Base-by-base conservation (phyloP, 2,329 filamentous ascomycete species). In the Dactylella cylindrospora region DNA sequence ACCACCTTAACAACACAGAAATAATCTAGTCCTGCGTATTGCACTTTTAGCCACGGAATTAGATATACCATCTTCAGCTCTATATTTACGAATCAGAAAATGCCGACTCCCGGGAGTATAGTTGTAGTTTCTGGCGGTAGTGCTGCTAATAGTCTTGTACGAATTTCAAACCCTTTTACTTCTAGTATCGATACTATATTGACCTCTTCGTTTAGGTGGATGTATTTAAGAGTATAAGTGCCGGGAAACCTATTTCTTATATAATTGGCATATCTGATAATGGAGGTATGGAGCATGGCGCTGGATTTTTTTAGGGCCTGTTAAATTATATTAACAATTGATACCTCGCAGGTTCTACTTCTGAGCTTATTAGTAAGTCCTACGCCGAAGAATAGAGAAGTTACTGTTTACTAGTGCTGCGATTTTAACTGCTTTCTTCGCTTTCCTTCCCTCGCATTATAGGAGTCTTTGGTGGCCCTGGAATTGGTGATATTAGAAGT, bases 231-330 rank as follows among this genome's bases (percentile, higher is more conserved):
- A 55, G 17, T 7, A 45, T 57, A 5, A 64, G 51, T 33, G 59
- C 59, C 5, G 52, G 59, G 38, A 64, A 49, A 26, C 64, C 51
- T 12, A 53, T 64, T 29, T 64, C 57, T n/a, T 94, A 95, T 72
- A 83, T 96, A 59, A 95, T 97, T 46, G 91, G 91, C 28, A 95
- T 96, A 71, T 93, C 87, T 66, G 91, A 97, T 74, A 97, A 97
- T 73, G 91, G 91, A 41, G 91, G 59, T 64, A 52, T 28, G 45
- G 23, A n/a, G n/a, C n/a, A n/a, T n/a, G n/a, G n/a, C n/a, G n/a
- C n/a, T n/a, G n/a, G n/a, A n/a, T n/a, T n/a, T n/a, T n/a, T n/a
- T n/a, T n/a, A n/a, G 40, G 5, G 22, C 20, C 25, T 23, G 3
- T 17, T 10, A 17, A 7, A 8, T 26, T 20, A 15, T 26, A 5